Conservation (phyloP, 306 rosid genomes). For the Prunus davidiana region DNA sequence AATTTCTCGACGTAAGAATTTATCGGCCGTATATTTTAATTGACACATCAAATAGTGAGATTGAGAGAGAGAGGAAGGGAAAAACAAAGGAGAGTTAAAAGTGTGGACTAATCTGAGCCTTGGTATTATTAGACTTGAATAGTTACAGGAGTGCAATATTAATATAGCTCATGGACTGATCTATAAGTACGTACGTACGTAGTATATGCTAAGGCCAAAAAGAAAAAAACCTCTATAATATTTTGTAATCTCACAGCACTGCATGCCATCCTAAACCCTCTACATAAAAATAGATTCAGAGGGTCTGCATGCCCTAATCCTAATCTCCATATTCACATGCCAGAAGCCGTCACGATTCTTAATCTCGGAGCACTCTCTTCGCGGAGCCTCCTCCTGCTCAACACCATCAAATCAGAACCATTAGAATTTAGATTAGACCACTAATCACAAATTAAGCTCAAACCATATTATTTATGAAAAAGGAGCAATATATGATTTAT, state of each 20-base stretch:
- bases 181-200: neutral
- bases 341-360: conserved; percentile 44
- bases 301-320: conserved; percentile 73
- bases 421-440: neutral
- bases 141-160: neutral
- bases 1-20: too few relatives aligned
- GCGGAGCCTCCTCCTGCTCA: conserved; percentile 49
- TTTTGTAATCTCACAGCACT: neutral
- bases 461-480: neutral
- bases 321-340: conserved; percentile 41
- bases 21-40: neutral
- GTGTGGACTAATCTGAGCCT: neutral
- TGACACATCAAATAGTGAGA: neutral
- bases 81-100: neutral
- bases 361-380: conserved; percentile 19
- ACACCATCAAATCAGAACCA: conserved; percentile 15
- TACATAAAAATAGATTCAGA: conserved; percentile 52
- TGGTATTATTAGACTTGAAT: neutral
- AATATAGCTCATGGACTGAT: neutral
- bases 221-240: neutral
- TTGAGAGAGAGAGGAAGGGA: neutral
- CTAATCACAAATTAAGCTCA: neutral
- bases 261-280: neutral
- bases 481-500: neutral
- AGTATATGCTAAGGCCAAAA: neutral